These are phyloP conservation scores for Talaromyces stipitatus DNA, from an alignment of 495 filamentous ascomycete species.

Conservation along the genomic window DNA sequence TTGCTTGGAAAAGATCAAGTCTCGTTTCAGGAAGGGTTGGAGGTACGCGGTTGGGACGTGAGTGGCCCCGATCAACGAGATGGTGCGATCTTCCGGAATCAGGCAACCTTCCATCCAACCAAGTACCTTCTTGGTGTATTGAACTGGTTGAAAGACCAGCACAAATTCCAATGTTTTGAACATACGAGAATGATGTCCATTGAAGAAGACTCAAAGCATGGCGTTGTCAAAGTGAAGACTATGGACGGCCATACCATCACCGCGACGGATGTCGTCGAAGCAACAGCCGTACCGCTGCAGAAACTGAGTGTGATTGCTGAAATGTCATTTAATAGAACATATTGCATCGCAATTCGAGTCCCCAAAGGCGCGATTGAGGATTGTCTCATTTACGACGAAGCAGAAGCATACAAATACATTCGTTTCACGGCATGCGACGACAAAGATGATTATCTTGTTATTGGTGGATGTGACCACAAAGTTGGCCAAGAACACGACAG, in stretches of 20 bases:
- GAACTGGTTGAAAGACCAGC: slow-evolving; percentile 38
- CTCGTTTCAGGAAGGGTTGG: background rate
- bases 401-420: slow-evolving; percentile 46
- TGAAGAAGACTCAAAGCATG: slow-evolving; percentile 30
- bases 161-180: slow-evolving; percentile 46
- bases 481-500: slow-evolving; percentile 41
- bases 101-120: slow-evolving; percentile 53
- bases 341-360: slow-evolving; percentile 50
- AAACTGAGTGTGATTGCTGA: slow-evolving; percentile 42
- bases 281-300: slow-evolving; percentile 50
- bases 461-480: slow-evolving; percentile 55
- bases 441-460: slow-evolving; percentile 46
- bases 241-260: slow-evolving; percentile 36
- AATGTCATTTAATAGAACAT: slow-evolving; percentile 43
- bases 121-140: slow-evolving; percentile 45
- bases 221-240: slow-evolving; percentile 32
- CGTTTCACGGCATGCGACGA: slow-evolving; percentile 43
- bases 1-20: background rate
- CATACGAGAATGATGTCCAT: slow-evolving; percentile 40
- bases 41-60: background rate
- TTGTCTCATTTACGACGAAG: slow-evolving; percentile 47
- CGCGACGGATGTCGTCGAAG: slow-evolving; percentile 42
- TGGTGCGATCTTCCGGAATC: slow-evolving; percentile 34
- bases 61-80: slow-evolving; percentile 42
- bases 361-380: slow-evolving; percentile 44